Evolutionary conservation across 768 basidiomycete genomes (phyloP).

Genomic region (Panaeolus papilionaceus): DNA sequence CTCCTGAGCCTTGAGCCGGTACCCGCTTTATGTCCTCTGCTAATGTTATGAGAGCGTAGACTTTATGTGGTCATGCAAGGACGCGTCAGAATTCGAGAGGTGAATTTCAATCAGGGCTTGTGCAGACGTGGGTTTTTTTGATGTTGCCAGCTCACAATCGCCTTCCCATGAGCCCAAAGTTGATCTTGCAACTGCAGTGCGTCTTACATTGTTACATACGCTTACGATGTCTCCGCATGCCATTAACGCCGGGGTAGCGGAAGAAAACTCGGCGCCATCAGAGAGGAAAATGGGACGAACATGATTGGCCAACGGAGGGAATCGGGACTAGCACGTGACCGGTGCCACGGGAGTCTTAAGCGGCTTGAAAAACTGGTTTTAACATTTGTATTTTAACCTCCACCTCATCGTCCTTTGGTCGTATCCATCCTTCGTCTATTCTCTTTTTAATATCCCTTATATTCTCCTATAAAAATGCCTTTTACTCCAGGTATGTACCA

Average conservation of each 20-base stretch:
- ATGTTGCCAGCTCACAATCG: not conserved
- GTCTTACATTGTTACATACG: not conserved
- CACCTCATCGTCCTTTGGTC: constrained; percentile 14
- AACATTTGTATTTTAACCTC: constrained; percentile 5
- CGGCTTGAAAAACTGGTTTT: constrained; percentile 15
- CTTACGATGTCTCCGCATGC: constrained; percentile 11
- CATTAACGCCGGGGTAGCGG: constrained; percentile 13
- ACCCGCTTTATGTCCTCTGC: constrained; percentile 6
- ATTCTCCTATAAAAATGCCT: constrained; percentile 40
- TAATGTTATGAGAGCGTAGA: not conserved
- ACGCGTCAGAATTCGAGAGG: not conserved
- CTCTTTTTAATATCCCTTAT: constrained; percentile 25
- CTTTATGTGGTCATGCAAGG: not conserved
- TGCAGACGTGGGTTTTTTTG: not conserved
- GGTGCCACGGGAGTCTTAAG: constrained; percentile 1
- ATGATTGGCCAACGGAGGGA: constrained; percentile 20
- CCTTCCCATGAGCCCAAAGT: not conserved
- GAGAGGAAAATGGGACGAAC: constrained; percentile 11
- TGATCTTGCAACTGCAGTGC: not conserved
- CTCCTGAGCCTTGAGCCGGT: constrained; percentile 2
- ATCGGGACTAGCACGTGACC: constrained; percentile 19
- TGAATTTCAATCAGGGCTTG: not conserved
- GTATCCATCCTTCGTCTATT: constrained; percentile 21
- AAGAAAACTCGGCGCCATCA: constrained; percentile 14
- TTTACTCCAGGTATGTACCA: constrained; percentile 45